These are phyloP conservation scores for Gossypium schwendimanii DNA, from an alignment of 441 rosid species.

Conservation along the genomic window DNA sequence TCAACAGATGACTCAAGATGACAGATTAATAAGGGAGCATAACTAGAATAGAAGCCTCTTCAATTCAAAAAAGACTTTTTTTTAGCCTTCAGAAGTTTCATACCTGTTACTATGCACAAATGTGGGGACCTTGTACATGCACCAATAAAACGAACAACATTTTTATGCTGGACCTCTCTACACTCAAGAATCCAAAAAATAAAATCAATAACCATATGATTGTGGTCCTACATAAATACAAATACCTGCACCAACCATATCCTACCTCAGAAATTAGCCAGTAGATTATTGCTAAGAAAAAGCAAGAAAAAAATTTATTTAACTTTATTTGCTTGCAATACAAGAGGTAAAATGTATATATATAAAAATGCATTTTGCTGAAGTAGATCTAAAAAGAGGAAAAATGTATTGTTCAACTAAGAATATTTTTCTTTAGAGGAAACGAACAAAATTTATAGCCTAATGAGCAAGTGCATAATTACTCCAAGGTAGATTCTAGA, in stretches of 20 bases:
- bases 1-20: neutral
- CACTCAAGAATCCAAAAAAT: slow-evolving; percentile 14
- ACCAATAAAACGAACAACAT: slow-evolving; percentile 67
- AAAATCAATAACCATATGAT: neutral
- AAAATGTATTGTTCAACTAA: neutral
- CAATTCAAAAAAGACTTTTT: neutral
- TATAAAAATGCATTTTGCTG: neutral
- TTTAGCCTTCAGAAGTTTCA: neutral
- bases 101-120: slow-evolving; percentile 73
- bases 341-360: neutral
- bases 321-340: neutral
- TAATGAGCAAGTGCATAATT: neutral
- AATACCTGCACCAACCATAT: neutral
- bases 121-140: slow-evolving; percentile 56
- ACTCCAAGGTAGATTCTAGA: slow-evolving; percentile 1
- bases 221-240: neutral
- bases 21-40: neutral
- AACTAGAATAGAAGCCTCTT: neutral
- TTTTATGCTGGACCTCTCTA: slow-evolving; percentile 62
- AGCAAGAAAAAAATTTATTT: neutral
- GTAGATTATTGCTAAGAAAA: neutral
- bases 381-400: neutral
- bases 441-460: neutral
- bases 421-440: neutral
- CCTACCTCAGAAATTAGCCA: neutral